These are phyloP conservation scores for Didymella lethalis DNA, from an alignment of 2,329 filamentous ascomycete species.

Conservation along the genomic window DNA sequence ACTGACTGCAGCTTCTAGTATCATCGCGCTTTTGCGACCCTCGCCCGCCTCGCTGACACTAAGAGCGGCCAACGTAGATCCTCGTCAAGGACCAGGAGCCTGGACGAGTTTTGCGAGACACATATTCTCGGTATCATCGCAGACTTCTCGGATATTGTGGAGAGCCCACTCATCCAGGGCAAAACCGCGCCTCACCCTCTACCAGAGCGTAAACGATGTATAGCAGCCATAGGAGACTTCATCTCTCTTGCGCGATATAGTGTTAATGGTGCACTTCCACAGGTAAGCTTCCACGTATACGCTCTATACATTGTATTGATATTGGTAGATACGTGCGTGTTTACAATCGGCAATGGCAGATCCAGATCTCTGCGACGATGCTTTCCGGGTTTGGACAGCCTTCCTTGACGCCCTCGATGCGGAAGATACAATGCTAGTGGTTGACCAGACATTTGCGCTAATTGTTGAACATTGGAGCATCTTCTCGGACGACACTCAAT, in stretches of 20 bases:
- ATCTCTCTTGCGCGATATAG: slow-evolving; percentile 76
- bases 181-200: slow-evolving; percentile 60
- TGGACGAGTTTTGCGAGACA: slow-evolving; percentile 79
- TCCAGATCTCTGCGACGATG: slow-evolving; percentile 75
- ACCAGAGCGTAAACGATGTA: slow-evolving; percentile 76
- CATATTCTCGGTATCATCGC: slow-evolving; percentile 89
- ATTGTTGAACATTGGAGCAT: slow-evolving; percentile 80
- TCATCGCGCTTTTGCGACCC: slow-evolving; percentile 59
- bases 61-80: slow-evolving; percentile 56
- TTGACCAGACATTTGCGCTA: slow-evolving; percentile 90
- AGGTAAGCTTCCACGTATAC: slow-evolving; percentile 63
- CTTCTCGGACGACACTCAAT: slow-evolving; percentile 69
- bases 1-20: slow-evolving; percentile 34
- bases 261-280: slow-evolving; percentile 81
- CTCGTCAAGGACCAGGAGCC: slow-evolving; percentile 61
- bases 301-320: slow-evolving; percentile 30
- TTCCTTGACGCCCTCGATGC: slow-evolving; percentile 75
- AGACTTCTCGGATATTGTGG: slow-evolving; percentile 79
- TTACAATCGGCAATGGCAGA: slow-evolving; percentile 83
- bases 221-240: slow-evolving; percentile 88
- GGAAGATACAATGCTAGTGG: slow-evolving; percentile 78
- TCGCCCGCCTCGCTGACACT: slow-evolving; percentile 58
- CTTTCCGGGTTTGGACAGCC: slow-evolving; percentile 83
- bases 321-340: slow-evolving; percentile 81
- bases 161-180: slow-evolving; percentile 62